Percentiles rank a stretch among this genome's conserved stretches.
Conservation (phyloP, 2,329 filamentous ascomycete genomes). For the Penicillium sp. region DNA sequence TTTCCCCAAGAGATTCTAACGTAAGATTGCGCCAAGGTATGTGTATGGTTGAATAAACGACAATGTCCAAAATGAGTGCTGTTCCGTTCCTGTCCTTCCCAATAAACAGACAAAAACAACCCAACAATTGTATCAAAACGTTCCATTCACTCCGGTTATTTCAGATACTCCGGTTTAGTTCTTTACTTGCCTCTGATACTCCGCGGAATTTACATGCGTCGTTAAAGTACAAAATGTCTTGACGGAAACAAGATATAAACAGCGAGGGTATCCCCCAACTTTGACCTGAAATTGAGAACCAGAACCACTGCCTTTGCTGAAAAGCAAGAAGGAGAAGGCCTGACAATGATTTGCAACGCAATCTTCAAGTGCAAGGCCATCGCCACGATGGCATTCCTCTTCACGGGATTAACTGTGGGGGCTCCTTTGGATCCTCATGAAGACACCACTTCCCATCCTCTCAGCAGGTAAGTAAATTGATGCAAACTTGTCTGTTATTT, state of each 20-base stretch:
- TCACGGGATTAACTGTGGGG: not conserved
- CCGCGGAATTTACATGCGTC: not conserved
- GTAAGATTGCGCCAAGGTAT: not conserved
- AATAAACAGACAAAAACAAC: not conserved
- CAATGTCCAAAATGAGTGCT: not conserved
- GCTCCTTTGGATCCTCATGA: not conserved
- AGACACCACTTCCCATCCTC: no score
- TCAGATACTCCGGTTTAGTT: not conserved
- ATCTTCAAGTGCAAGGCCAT: not conserved
- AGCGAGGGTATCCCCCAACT: not conserved
- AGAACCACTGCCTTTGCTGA: not conserved
- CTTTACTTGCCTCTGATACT: not conserved
- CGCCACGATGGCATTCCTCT: not conserved
- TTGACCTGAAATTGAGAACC: not conserved
- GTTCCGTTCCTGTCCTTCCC: not conserved
- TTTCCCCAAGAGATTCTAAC: not conserved
- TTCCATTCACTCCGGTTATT: not conserved
- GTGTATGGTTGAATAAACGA: not conserved
- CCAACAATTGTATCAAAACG: not conserved
- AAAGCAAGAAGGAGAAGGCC: not conserved
- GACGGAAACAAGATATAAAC: not conserved
- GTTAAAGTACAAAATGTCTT: no score
- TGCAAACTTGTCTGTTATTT: not conserved
- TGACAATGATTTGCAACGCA: not conserved
- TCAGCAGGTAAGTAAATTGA: not conserved